These are phyloP conservation scores for Botrytis squamosa DNA, from an alignment of 2,329 filamentous ascomycete genomes.

Conservation along the genomic window DNA sequence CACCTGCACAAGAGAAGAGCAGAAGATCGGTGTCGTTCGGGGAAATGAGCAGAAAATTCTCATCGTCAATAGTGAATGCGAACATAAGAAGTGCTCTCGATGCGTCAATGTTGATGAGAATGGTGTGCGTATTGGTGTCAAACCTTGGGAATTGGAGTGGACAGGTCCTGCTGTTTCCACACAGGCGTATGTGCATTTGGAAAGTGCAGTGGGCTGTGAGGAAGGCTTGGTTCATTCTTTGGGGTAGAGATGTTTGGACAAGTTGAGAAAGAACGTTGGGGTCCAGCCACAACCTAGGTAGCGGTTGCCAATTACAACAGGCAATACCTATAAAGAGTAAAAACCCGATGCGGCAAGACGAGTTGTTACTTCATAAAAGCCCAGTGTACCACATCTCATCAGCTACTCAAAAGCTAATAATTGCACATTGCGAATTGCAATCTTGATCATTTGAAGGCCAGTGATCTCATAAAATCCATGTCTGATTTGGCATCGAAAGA, in stretches of 20 bases:
- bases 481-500: not conserved
- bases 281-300: not conserved
- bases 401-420: not conserved
- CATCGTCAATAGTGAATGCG: not conserved
- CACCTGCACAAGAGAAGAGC: not conserved
- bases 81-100: not conserved
- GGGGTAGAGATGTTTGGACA: too few species aligned
- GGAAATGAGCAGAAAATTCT: not conserved
- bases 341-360: not conserved
- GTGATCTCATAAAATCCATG: not conserved
- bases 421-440: not conserved
- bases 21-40: not conserved
- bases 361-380: not conserved
- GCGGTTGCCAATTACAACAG: not conserved
- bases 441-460: not conserved
- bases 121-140: not conserved
- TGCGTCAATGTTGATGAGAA: constrained; percentile 8
- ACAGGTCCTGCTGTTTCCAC: not conserved
- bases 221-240: not conserved
- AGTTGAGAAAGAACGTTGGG: not conserved
- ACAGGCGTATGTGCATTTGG: not conserved
- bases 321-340: not conserved
- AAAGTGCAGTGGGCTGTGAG: not conserved
- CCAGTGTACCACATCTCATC: not conserved
- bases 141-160: constrained; percentile 6